These are phyloP conservation scores for Fragilariopsis cylindrus DNA, from an alignment of 108 stramenopile genomes.

Conservation along the genomic window DNA sequence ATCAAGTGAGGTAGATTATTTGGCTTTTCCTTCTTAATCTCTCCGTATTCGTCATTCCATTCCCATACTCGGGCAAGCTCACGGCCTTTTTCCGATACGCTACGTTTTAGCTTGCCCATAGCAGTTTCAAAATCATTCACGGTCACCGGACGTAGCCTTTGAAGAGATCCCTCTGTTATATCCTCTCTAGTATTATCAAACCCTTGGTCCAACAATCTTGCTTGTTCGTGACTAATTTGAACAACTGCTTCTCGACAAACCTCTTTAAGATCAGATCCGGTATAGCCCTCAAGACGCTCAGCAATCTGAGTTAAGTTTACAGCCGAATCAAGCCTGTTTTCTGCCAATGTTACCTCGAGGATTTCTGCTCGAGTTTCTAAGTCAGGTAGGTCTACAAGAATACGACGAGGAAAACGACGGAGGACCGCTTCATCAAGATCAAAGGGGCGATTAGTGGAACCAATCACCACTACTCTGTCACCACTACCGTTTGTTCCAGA, in stretches of 20 bases:
- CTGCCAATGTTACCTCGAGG: constrained; percentile 86
- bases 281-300: constrained; percentile 92
- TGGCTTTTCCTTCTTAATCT: constrained; percentile 86
- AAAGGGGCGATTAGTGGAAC: constrained; percentile 96
- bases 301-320: constrained; percentile 92
- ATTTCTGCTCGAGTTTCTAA: constrained; percentile 88
- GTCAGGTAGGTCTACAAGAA: constrained; percentile 97
- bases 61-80: constrained; percentile 92
- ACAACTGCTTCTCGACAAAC: constrained; percentile 96
- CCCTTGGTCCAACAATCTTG: constrained; percentile 77
- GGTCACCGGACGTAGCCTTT: constrained; percentile 89
- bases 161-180: constrained; percentile 54
- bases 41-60: constrained; percentile 98
- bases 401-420: constrained; percentile 91
- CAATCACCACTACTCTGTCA: constrained; percentile 94
- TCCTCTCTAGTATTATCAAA: constrained; percentile 41
- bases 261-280: constrained; percentile 96
- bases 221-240: constrained; percentile 95
- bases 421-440: constrained; percentile 98
- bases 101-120: constrained; percentile 87
- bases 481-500: constrained; percentile 89
- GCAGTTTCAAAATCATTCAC: constrained; percentile 89
- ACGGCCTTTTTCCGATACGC: constrained; percentile 93
- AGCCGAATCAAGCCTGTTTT: constrained; percentile 77
- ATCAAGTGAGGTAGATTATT: constrained; percentile 74